A percentile compares a stretch with the other conserved stretches of the same genome.
phyloP scores from a whole-genome alignment of 306 rosid genomes.

The Abrus pulchellus region DNA sequence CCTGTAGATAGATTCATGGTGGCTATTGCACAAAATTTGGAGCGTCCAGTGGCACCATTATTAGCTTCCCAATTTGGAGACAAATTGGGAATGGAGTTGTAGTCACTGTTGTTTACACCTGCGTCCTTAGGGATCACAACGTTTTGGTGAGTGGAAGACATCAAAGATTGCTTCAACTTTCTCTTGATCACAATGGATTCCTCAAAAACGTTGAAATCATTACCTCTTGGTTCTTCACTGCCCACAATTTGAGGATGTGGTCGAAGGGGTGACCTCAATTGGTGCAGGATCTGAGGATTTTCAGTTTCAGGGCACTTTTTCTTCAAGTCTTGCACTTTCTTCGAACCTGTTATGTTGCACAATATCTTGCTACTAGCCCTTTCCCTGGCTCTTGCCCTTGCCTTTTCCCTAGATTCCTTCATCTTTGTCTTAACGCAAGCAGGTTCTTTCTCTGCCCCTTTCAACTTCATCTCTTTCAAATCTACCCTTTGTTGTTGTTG shows the following conservation, averaged over 20 bases:
- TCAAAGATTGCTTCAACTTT: constrained; percentile 57
- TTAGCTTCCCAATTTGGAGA: constrained; percentile 73
- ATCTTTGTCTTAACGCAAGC: constrained; percentile 14
- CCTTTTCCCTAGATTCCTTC: constrained; percentile 68
- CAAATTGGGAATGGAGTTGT: constrained; percentile 55
- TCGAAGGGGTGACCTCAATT: constrained; percentile 48
- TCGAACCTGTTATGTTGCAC: constrained; percentile 16
- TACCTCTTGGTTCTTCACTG: constrained; percentile 40
- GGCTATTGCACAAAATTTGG: constrained; percentile 50
- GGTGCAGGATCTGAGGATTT: constrained; percentile 52
- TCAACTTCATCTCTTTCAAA: constrained; percentile 31
- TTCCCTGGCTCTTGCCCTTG: constrained; percentile 80
- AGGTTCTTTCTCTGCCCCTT: constrained; percentile 21
- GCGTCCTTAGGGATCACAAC: constrained; percentile 57
- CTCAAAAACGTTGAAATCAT: constrained; percentile 46
- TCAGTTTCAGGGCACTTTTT: constrained; percentile 45
- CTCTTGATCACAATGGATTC: constrained; percentile 59
- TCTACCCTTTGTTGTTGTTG: not conserved
- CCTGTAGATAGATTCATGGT: constrained; percentile 60
- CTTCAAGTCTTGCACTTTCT: constrained; percentile 28
- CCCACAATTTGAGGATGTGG: not conserved
- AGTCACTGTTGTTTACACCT: constrained; percentile 43
- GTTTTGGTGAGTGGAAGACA: constrained; percentile 49
- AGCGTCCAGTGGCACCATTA: constrained; percentile 44
- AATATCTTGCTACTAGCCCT: constrained; percentile 64